Conservation (phyloP, 306 rosid species). For the Luffa acutangula region DNA sequence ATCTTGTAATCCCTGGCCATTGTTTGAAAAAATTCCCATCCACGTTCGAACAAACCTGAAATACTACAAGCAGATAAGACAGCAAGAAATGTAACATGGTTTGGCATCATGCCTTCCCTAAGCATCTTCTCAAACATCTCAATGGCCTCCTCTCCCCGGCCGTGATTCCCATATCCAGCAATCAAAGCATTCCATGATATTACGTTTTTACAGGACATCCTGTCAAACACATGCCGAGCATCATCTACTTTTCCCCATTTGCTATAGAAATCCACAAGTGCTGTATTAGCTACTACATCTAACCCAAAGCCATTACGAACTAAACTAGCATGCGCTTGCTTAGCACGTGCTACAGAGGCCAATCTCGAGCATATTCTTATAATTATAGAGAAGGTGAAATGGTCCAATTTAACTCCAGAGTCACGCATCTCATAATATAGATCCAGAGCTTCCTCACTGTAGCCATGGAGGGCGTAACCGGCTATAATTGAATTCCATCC, state of each 20-base stretch:
- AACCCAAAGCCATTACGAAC: constrained; percentile 69
- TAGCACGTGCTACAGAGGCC: constrained; percentile 69
- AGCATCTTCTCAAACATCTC: constrained; percentile 71
- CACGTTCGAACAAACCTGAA: constrained; percentile 61
- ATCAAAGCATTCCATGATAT: constrained; percentile 86
- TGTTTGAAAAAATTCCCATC: constrained; percentile 68
- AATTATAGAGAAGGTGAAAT: constrained; percentile 68
- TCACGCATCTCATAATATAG: constrained; percentile 58
- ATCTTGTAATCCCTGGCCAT: constrained; percentile 60
- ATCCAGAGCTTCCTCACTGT: constrained; percentile 67
- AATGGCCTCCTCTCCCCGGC: constrained; percentile 65
- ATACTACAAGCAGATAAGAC: constrained; percentile 73
- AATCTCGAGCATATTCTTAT: constrained; percentile 69
- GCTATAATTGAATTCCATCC: constrained; percentile 85
- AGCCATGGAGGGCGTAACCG: constrained; percentile 78
- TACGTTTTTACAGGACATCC: constrained; percentile 54
- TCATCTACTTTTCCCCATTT: constrained; percentile 88
- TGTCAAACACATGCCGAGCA: constrained; percentile 65
- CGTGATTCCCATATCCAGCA: constrained; percentile 77
- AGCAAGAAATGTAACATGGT: constrained; percentile 82
- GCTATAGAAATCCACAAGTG: constrained; percentile 81
- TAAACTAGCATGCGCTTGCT: constrained; percentile 80
- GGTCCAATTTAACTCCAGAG: constrained; percentile 54
- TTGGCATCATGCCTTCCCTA: constrained; percentile 48
- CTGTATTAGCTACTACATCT: constrained; percentile 66